Percentiles rank a stretch among this genome's conserved stretches.
Conservation (phyloP, 192 early-diverging fungal species). For the Coemansia javaensis region DNA sequence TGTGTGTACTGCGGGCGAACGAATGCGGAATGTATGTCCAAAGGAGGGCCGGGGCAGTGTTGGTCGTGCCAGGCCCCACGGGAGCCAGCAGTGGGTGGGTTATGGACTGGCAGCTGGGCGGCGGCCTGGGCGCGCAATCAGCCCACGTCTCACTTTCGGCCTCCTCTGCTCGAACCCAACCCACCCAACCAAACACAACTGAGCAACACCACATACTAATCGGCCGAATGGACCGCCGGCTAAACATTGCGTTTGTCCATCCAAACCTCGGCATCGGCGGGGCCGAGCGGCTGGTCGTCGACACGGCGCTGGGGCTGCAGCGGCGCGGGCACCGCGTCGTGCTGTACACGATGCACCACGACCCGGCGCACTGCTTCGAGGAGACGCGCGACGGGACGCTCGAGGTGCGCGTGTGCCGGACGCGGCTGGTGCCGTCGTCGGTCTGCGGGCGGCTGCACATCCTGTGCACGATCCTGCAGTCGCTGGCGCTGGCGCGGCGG, state of each 20-base stretch:
- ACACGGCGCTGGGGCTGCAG: slow-evolving; percentile 80
- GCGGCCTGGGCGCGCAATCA: no score
- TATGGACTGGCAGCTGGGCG: no score
- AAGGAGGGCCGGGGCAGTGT: no score
- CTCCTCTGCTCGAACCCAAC: no score
- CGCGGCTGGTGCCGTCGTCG: slow-evolving; percentile 66
- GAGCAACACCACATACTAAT: no score
- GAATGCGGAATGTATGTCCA: no score
- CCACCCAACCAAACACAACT: no score
- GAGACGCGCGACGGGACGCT: slow-evolving; percentile 88
- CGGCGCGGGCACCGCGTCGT: slow-evolving; percentile 70
- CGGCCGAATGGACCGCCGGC: slow-evolving; percentile 10
- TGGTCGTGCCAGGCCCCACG: no score
- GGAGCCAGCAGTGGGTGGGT: no score
- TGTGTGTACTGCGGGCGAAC: neutral
- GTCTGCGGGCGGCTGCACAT: slow-evolving; percentile 73
- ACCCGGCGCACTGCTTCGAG: slow-evolving; percentile 80
- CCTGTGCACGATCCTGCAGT: slow-evolving; percentile 75
- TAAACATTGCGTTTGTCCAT: slow-evolving; percentile 80
- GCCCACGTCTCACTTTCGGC: no score
- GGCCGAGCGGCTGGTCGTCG: slow-evolving; percentile 91
- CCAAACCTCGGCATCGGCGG: slow-evolving; percentile 95
- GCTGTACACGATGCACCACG: slow-evolving; percentile 90
- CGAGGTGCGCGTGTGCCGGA: slow-evolving; percentile 64
- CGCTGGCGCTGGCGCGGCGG: slow-evolving; percentile 58